These are phyloP conservation scores for Calocybe gangraenosa DNA, from an alignment of 768 basidiomycete species.

Conservation along the genomic window DNA sequence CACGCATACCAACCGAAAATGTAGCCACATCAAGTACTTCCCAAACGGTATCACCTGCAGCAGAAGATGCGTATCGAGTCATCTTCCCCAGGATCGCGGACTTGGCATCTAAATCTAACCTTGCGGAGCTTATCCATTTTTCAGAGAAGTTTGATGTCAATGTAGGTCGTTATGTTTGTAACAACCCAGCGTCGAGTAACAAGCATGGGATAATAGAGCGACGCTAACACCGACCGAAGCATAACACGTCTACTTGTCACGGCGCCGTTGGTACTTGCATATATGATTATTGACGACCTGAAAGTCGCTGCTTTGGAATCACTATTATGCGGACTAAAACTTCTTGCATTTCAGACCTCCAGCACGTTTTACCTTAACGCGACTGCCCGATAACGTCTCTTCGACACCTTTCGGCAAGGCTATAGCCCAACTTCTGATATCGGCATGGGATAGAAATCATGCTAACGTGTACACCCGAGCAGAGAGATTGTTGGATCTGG, in stretches of 20 bases:
- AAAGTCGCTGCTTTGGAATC: slow-evolving; percentile 25
- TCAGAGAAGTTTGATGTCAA: slow-evolving; percentile 53
- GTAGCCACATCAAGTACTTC: slow-evolving; percentile 11
- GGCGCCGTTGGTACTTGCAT: slow-evolving; percentile 59
- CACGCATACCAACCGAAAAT: slow-evolving; percentile 20
- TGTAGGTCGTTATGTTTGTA: slow-evolving; percentile 30
- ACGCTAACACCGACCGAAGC: slow-evolving; percentile 35
- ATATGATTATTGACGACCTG: slow-evolving; percentile 63
- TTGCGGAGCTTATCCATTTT: slow-evolving; percentile 34
- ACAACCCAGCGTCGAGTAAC: slow-evolving; percentile 1
- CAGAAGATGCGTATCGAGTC: slow-evolving; percentile 38
- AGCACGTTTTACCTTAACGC: slow-evolving; percentile 53
- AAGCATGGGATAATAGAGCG: slow-evolving; percentile 10
- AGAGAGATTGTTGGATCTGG: slow-evolving; percentile 33
- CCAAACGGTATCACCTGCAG: slow-evolving; percentile 14
- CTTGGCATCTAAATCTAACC: slow-evolving; percentile 40
- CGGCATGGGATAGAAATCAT: slow-evolving; percentile 54
- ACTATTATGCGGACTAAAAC: not conserved
- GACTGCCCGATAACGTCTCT: slow-evolving; percentile 47
- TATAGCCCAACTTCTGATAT: slow-evolving; percentile 42
- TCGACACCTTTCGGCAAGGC: slow-evolving; percentile 41
- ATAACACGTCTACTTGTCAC: slow-evolving; percentile 47
- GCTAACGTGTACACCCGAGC: slow-evolving; percentile 50
- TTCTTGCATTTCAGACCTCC: slow-evolving; percentile 39
- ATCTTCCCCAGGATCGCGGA: slow-evolving; percentile 42